phyloP scores from a whole-genome alignment of 495 filamentous ascomycete species.

The Cercophora scortea region DNA sequence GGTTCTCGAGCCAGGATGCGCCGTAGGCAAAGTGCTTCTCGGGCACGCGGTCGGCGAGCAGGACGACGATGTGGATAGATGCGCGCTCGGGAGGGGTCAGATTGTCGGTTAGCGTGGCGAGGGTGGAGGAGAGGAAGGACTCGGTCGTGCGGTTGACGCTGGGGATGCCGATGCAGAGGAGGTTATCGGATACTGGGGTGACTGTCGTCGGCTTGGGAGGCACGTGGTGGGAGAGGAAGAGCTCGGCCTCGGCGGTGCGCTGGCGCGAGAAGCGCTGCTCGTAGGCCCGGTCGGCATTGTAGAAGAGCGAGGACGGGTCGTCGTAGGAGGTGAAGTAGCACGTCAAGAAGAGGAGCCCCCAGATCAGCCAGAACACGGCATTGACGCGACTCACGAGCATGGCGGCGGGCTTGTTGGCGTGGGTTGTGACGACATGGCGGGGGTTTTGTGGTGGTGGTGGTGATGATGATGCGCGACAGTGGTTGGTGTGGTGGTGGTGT shows the following conservation, averaged over 20 bases:
- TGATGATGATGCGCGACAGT: too few species aligned
- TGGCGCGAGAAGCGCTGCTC: constrained; percentile 1
- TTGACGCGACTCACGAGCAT: background rate
- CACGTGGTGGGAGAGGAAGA: background rate
- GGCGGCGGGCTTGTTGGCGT: background rate
- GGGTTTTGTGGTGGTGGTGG: background rate
- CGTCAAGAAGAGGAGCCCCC: background rate
- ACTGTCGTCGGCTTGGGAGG: background rate
- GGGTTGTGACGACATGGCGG: background rate
- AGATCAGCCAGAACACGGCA: background rate
- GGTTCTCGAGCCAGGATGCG: constrained; percentile 39
- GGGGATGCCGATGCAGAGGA: constrained; percentile 25
- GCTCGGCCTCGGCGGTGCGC: background rate
- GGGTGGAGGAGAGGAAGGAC: constrained; percentile 38
- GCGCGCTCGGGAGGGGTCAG: constrained; percentile 39
- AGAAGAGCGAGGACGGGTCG: constrained; percentile 12
- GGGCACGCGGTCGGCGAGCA: constrained; percentile 45
- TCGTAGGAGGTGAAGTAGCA: constrained; percentile 7
- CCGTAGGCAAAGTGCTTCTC: constrained; percentile 39
- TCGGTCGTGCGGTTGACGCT: constrained; percentile 18
- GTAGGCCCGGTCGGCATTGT: constrained; percentile 4
- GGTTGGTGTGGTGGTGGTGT: too few species aligned
- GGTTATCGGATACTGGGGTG: background rate
- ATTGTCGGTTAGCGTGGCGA: constrained; percentile 45
- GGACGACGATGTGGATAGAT: constrained; percentile 39